Evolutionary conservation across 2,329 filamentous ascomycete genomes (phyloP).

Genomic region (Colletotrichum tofieldiae): DNA sequence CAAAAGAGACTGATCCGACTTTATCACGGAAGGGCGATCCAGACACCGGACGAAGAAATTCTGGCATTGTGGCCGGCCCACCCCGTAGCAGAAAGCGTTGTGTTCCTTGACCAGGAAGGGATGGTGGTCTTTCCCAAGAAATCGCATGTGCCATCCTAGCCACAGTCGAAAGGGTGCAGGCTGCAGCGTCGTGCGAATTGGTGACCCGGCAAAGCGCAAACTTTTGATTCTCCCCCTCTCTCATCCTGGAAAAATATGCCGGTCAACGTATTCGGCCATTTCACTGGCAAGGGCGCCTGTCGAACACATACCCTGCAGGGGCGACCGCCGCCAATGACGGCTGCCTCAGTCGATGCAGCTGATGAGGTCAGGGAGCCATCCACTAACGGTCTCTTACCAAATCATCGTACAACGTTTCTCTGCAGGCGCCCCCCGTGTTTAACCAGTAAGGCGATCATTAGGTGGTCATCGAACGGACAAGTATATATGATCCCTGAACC

Average conservation of each 20-base stretch:
- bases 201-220: constrained; percentile 34
- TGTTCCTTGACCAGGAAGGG: constrained; percentile 6
- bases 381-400: constrained; percentile 34
- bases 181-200: constrained; percentile 24
- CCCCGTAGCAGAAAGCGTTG: constrained; percentile 7
- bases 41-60: constrained; percentile 6
- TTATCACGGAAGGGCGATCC: constrained; percentile 1
- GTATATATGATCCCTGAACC: constrained; percentile 30
- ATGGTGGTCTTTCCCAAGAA: constrained; percentile 22
- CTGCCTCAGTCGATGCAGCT: constrained; percentile 34
- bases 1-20: constrained; percentile 1
- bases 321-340: constrained; percentile 24
- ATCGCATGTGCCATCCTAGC: constrained; percentile 16
- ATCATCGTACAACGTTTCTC: constrained; percentile 39
- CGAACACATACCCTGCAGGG: constrained; percentile 28
- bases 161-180: constrained; percentile 22
- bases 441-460: constrained; percentile 26
- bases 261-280: constrained; percentile 38
- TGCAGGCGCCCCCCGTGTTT: constrained; percentile 28
- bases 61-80: background rate
- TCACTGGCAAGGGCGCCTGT: constrained; percentile 33
- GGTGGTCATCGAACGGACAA: constrained; percentile 8
- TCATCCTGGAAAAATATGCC: constrained; percentile 34
- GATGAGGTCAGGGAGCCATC: constrained; percentile 35
- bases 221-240: constrained; percentile 1